A percentile compares a stretch with the other conserved stretches of the same genome.
Evolutionary conservation across 2,329 filamentous ascomycete genomes (phyloP).

Genomic region (Aspergillus oerlinghausenensis): DNA sequence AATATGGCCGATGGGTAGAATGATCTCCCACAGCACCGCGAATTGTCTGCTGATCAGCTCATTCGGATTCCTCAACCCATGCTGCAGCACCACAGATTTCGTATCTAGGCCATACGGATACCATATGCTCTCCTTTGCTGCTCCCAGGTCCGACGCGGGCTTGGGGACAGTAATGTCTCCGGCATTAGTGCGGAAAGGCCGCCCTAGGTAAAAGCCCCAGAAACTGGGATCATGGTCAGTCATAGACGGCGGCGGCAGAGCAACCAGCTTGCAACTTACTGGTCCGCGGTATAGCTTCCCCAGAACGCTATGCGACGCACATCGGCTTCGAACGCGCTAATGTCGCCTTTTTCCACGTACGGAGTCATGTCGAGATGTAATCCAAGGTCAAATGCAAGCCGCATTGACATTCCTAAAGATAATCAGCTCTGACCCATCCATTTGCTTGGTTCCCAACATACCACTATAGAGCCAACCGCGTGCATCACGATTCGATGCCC

Average conservation of each 20-base stretch:
- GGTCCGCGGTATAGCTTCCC: conserved; percentile 41
- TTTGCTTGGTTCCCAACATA: conserved; percentile 12
- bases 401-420: conserved; percentile 40
- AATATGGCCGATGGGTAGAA: conserved; percentile 41
- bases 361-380: conserved; percentile 39
- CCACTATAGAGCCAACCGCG: conserved; percentile 47
- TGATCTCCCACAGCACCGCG: conserved; percentile 41
- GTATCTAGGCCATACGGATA: conserved; percentile 26
- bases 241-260: accelerated
- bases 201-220: conserved; percentile 42
- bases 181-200: conserved; percentile 39
- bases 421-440: neutral
- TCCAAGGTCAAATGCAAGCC: conserved; percentile 43
- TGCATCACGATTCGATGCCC: conserved; percentile 41
- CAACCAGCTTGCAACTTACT: conserved; percentile 21
- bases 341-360: conserved; percentile 38
- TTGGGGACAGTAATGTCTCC: conserved; percentile 39
- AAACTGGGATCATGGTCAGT: conserved; percentile 23
- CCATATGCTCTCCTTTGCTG: conserved; percentile 28
- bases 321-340: conserved; percentile 37
- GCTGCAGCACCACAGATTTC: conserved; percentile 10
- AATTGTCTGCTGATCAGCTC: conserved; percentile 36
- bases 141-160: conserved; percentile 25
- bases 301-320: conserved; percentile 41
- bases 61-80: conserved; percentile 25